Percentiles rank a stretch among this genome's conserved stretches.
These are phyloP conservation scores for Trypanosoma brucei DNA, from an alignment of 208 protist genomes.

Conservation along the genomic window DNA sequence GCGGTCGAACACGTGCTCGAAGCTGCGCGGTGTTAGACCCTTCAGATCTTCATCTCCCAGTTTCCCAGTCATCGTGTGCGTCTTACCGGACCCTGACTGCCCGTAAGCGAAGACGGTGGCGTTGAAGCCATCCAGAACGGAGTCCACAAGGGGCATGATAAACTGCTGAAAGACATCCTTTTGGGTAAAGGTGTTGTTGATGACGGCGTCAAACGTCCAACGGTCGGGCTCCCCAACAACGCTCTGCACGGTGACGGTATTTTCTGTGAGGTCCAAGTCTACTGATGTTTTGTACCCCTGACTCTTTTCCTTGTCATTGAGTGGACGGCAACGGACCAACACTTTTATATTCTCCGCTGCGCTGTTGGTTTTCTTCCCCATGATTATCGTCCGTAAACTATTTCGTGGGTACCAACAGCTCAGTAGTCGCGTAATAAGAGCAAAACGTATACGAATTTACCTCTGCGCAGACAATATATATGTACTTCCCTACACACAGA, in stretches of 20 bases:
- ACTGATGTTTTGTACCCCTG: slow-evolving; percentile 76
- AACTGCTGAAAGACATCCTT: slow-evolving; percentile 86
- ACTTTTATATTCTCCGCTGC: slow-evolving; percentile 88
- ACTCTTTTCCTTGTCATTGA: slow-evolving; percentile 75
- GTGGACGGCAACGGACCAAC: slow-evolving; percentile 78
- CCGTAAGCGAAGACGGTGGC: slow-evolving; percentile 94
- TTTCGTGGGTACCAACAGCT: too few relatives aligned
- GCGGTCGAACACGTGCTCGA: slow-evolving; percentile 72
- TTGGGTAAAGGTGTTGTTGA: slow-evolving; percentile 87
- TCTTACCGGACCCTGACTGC: slow-evolving; percentile 94
- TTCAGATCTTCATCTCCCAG: slow-evolving; percentile 53
- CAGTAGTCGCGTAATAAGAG: too few relatives aligned
- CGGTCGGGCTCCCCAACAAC: slow-evolving; percentile 60
- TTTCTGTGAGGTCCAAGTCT: slow-evolving; percentile 63
- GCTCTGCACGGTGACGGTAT: slow-evolving; percentile 64
- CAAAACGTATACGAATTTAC: too few relatives aligned
- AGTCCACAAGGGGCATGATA: slow-evolving; percentile 82
- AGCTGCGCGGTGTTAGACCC: slow-evolving; percentile 77
- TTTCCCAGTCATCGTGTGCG: slow-evolving; percentile 89
- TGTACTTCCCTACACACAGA: too few relatives aligned
- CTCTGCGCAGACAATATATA: too few relatives aligned
- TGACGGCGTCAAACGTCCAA: slow-evolving; percentile 88
- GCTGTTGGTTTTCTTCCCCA: slow-evolving; percentile 60
- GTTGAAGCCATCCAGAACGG: slow-evolving; percentile 86
- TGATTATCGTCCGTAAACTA: slow-evolving; percentile 6